Evolutionary conservation across 495 filamentous ascomycete genomes (phyloP).

Genomic region (Letharia columbiana): DNA sequence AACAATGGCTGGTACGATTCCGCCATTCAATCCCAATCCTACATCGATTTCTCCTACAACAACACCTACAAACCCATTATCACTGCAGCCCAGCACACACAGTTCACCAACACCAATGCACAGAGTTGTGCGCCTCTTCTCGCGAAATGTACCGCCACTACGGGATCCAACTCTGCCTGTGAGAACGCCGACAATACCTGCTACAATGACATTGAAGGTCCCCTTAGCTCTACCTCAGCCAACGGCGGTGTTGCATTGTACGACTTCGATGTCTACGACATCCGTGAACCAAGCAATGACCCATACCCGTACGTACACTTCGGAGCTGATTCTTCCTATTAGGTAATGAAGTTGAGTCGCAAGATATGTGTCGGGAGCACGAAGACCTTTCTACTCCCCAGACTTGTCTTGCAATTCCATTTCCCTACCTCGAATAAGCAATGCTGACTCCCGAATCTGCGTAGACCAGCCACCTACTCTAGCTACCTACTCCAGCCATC

Average conservation of each 20-base stretch:
- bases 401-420: no score
- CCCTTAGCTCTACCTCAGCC: conserved; percentile 25
- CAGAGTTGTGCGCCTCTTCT: conserved; percentile 36
- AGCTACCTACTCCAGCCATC: conserved; percentile 34
- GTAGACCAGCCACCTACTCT: conserved; percentile 36
- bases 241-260: conserved; percentile 42
- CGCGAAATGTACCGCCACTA: conserved; percentile 30
- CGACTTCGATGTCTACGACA: conserved; percentile 42
- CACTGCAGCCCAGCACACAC: conserved; percentile 33
- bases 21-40: conserved; percentile 41
- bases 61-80: conserved; percentile 47
- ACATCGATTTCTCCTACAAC: conserved; percentile 44
- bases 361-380: no score
- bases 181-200: conserved; percentile 37
- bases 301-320: conserved; percentile 30
- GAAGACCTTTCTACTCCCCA: no score
- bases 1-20: conserved; percentile 52
- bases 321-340: no score
- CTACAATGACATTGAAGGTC: conserved; percentile 37
- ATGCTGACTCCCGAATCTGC: no score
- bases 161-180: conserved; percentile 35
- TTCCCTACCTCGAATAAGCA: no score
- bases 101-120: conserved; percentile 34
- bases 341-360: no score
- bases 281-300: conserved; percentile 37